Percentiles rank a stretch among this genome's conserved stretches.
Evolutionary conservation across 1,284 basidiomycete species (phyloP).

Genomic region (Bjerkandera adusta): DNA sequence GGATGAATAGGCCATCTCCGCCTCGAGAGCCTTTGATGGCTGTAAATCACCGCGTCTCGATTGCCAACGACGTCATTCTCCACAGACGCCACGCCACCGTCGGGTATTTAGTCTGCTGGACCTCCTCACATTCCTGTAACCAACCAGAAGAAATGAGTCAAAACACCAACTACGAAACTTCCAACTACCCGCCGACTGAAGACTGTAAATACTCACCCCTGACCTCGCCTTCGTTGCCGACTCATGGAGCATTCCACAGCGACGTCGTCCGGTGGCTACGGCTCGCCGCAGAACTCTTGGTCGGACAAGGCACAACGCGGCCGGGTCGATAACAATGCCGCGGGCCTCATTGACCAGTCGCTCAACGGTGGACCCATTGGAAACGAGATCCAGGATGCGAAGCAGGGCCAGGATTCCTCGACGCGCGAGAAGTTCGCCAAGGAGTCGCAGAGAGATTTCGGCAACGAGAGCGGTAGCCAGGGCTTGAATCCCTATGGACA

Average conservation of each 20-base stretch:
- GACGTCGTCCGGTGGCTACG: constrained; percentile 34
- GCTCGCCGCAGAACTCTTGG: constrained; percentile 23
- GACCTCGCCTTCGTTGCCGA: neutral
- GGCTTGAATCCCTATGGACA: constrained; percentile 27
- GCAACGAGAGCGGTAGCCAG: constrained; percentile 5
- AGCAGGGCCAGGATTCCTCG: constrained; percentile 27
- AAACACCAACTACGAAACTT: constrained; percentile 22
- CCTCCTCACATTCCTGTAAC: too few relatives aligned
- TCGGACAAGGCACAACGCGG: constrained; percentile 22
- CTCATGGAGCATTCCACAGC: constrained; percentile 19
- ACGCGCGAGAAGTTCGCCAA: constrained; percentile 23
- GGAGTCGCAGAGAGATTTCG: constrained; percentile 27
- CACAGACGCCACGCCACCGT: too few relatives aligned
- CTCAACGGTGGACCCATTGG: constrained; percentile 22
- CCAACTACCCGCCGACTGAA: constrained; percentile 29
- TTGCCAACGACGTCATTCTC: too few relatives aligned
- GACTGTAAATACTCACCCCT: constrained; percentile 27
- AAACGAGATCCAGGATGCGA: constrained; percentile 26
- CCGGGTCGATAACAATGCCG: constrained; percentile 5
- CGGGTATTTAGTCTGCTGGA: too few relatives aligned
- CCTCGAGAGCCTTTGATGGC: too few relatives aligned
- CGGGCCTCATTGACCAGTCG: constrained; percentile 26
- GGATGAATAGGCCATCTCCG: too few relatives aligned
- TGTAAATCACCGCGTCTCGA: too few relatives aligned
- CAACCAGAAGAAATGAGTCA: too few relatives aligned